Evolutionary conservation across 495 filamentous ascomycete species (phyloP).

Genomic region (Articulospora tetracladia): DNA sequence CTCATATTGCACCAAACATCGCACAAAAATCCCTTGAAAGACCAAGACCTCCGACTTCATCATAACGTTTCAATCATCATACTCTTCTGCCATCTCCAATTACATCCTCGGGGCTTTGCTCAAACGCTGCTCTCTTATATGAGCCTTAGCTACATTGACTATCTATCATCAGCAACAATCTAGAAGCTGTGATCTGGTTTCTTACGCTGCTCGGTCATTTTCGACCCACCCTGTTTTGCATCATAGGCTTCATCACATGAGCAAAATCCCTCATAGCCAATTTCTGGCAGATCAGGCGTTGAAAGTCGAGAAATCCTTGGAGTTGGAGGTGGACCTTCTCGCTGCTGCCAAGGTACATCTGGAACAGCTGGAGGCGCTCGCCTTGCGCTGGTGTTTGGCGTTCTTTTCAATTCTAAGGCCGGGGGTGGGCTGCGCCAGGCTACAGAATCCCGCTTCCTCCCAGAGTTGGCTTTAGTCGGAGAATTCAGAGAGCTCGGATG

Average conservation of each 20-base stretch:
- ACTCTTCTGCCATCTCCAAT: not conserved
- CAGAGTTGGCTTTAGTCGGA: not conserved
- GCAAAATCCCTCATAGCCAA: not conserved
- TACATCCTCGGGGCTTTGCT: not conserved
- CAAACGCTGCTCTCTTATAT: slow-evolving; percentile 5
- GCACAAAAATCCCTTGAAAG: not conserved
- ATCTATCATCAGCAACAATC: not conserved
- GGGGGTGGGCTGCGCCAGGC: not conserved
- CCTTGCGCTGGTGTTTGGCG: not conserved
- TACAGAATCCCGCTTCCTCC: not conserved
- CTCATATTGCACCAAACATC: not conserved
- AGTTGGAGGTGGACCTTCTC: slow-evolving; percentile 17
- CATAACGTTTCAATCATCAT: not conserved
- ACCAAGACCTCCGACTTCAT: not conserved
- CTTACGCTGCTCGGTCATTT: slow-evolving; percentile 10
- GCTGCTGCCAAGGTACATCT: slow-evolving; percentile 8
- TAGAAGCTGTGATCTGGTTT: not conserved
- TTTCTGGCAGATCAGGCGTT: slow-evolving; percentile 23
- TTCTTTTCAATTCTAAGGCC: not conserved
- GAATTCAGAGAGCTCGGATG: not conserved
- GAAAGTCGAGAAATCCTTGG: slow-evolving; percentile 20
- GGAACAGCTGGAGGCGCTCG: slow-evolving; percentile 15
- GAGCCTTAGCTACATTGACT: slow-evolving; percentile 7
- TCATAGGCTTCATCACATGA: not conserved
- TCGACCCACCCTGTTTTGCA: not conserved